These are phyloP conservation scores for Podospora conica DNA, from an alignment of 495 filamentous ascomycete genomes.

Conservation along the genomic window DNA sequence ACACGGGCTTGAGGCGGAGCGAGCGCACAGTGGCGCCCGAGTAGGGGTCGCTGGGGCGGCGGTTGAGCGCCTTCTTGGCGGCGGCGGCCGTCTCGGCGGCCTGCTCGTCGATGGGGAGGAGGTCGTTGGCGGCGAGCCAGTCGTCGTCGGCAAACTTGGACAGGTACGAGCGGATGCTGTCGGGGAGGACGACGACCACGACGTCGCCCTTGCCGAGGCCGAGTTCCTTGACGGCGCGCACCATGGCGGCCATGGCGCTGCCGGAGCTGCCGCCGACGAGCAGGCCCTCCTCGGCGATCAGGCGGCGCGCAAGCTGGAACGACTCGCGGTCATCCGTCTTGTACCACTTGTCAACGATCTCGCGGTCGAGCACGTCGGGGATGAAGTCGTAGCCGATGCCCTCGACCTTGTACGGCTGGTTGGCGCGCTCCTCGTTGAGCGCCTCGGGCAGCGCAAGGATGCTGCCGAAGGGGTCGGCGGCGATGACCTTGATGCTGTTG, in stretches of 20 bases:
- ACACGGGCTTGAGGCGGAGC: slow-evolving; percentile 85
- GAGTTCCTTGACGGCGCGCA: slow-evolving; percentile 70
- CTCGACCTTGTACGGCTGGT: slow-evolving; percentile 93
- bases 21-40: slow-evolving; percentile 66
- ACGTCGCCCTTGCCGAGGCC: slow-evolving; percentile 68
- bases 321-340: slow-evolving; percentile 93
- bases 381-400: slow-evolving; percentile 99
- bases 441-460: slow-evolving; percentile 73
- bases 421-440: slow-evolving; percentile 70
- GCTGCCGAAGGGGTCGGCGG: slow-evolving; percentile 85
- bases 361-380: slow-evolving; percentile 81
- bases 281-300: slow-evolving; percentile 93
- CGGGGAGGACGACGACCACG: slow-evolving; percentile 84
- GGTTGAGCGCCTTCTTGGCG: slow-evolving; percentile 18
- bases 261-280: slow-evolving; percentile 93
- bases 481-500: slow-evolving; percentile 72
- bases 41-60: slow-evolving; percentile 52
- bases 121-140: slow-evolving; percentile 93
- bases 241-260: slow-evolving; percentile 81
- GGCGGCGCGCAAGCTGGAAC: slow-evolving; percentile 77
- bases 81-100: slow-evolving; percentile 31
- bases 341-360: slow-evolving; percentile 87
- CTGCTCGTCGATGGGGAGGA: slow-evolving; percentile 51
- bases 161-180: slow-evolving; percentile 96
- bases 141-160: slow-evolving; percentile 98